Percentiles rank a stretch among this genome's conserved stretches.
Conservation (phyloP, 1,139 yeast genomes). For the Suzukiozyma palmioleophila region DNA sequence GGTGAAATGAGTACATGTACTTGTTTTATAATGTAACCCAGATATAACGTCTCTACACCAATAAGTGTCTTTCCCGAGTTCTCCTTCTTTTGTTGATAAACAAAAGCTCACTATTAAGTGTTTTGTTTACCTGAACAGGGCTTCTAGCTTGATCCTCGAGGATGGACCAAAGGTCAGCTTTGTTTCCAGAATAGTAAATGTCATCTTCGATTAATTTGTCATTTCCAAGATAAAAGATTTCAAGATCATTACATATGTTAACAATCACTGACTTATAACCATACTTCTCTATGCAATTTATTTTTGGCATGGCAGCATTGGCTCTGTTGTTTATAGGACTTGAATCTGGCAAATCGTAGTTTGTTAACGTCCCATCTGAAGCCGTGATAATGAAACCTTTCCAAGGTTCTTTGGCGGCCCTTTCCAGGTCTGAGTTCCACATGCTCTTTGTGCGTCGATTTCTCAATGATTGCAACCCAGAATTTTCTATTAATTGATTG, state of each 20-base stretch:
- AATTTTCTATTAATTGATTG: slow-evolving; percentile 14
- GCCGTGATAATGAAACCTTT: slow-evolving; percentile 74
- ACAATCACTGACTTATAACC: slow-evolving; percentile 77
- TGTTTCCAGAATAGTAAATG: slow-evolving; percentile 33
- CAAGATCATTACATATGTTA: slow-evolving; percentile 67
- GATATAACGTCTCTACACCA: too few species aligned
- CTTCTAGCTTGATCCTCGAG: slow-evolving; percentile 34
- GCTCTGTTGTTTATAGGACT: slow-evolving; percentile 3
- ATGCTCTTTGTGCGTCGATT: slow-evolving; percentile 3
- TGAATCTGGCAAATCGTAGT: slow-evolving; percentile 53
- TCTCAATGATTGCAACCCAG: slow-evolving; percentile 21
- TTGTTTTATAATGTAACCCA: too few species aligned
- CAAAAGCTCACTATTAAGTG: slow-evolving; percentile 31
- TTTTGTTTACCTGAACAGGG: slow-evolving; percentile 5
- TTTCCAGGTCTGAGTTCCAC: not conserved
- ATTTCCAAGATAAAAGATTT: slow-evolving; percentile 69
- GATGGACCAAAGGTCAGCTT: slow-evolving; percentile 22
- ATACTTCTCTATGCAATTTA: slow-evolving; percentile 49
- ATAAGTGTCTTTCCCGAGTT: slow-evolving; percentile 18
- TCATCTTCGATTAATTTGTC: slow-evolving; percentile 42
- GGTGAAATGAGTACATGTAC: too few species aligned
- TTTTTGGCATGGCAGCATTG: slow-evolving; percentile 37
- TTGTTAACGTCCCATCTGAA: slow-evolving; percentile 56
- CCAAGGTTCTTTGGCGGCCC: slow-evolving; percentile 33
- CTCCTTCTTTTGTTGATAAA: slow-evolving; percentile 49